Evolutionary conservation across 352 stramenopile genomes (phyloP), one percentile per base, ranked within the genome.

Genomic region (Peronospora belbahrii): DNA sequence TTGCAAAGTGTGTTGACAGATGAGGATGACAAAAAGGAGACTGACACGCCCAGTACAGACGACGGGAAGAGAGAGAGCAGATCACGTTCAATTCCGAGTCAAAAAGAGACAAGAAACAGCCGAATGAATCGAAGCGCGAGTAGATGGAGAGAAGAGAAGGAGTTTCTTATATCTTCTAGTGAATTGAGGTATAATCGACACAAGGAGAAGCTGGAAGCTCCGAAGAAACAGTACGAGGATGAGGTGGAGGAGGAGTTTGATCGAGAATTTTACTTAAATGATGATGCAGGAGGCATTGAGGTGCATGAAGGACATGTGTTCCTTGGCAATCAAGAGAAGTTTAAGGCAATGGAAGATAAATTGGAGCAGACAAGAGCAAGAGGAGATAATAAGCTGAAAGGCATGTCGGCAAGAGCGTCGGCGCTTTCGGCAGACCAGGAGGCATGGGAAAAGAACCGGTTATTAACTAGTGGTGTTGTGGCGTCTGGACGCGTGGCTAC

Each of bases 361-460:
- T 85, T 98, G 51, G 79, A 75, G 24, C 73, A 90, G 55, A 85
- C 71, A 14, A 62, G 75, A 25, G 69, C 84, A 24, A 52, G 71
- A 25, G 87, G 85, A n/a, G 83, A 97, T 24, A 86, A 70, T 15
- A 97, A 97, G 52, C 43, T 95, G 13, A 70, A 77, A 10, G 81
- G 88, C 28, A 95, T 96, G 59, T 95, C 88, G 14, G 88, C 94
- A 4, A 77, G 85, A 47, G 82, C 87, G 24, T 97, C 83, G 34
- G 94, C 94, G 11, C 62, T 99, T 10, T 86, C 97, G 42, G 85
- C 85, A 22, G 96, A 99, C 74, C 96, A 99, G 73, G 90, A 98
- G 42, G 95, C 94, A 20, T 99, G 96, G 96, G 96, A 99, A 70
- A 97, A 93, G 43, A 98, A 98, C 65, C 76, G 95, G 11, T 54